These are phyloP conservation scores for Urtica urens DNA, from an alignment of 306 rosid genomes.

Conservation along the genomic window DNA sequence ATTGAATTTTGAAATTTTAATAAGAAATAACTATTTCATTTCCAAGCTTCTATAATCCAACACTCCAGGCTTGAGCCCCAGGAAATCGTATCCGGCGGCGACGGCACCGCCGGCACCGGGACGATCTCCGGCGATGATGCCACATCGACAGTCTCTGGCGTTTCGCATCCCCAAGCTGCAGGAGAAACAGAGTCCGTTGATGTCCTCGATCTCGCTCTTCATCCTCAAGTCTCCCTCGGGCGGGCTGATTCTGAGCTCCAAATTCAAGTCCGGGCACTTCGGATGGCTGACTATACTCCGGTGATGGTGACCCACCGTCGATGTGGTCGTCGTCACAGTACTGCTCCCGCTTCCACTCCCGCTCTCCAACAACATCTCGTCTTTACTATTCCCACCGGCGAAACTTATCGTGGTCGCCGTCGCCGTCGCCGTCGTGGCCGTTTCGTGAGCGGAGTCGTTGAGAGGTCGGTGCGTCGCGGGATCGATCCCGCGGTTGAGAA, in stretches of 20 bases:
- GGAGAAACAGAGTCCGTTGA: slow-evolving; percentile 25
- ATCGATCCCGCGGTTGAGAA: slow-evolving; percentile 82
- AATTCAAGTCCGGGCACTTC: slow-evolving; percentile 70
- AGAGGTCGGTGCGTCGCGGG: slow-evolving; percentile 78
- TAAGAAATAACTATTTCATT: slow-evolving; percentile 35
- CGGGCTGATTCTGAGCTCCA: slow-evolving; percentile 80
- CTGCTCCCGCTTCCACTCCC: neutral
- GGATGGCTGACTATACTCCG: slow-evolving; percentile 19
- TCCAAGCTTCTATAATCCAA: slow-evolving; percentile 82
- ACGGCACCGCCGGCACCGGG: slow-evolving; percentile 3
- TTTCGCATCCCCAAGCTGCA: slow-evolving; percentile 46
- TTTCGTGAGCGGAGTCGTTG: slow-evolving; percentile 31
- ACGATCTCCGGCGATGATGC: slow-evolving; percentile 11
- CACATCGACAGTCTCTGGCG: slow-evolving; percentile 40
- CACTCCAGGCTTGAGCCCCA: slow-evolving; percentile 58
- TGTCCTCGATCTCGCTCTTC: slow-evolving; percentile 17
- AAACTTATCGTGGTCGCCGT: slow-evolving; percentile 40
- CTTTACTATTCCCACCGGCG: slow-evolving; percentile 35
- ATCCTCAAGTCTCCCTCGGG: slow-evolving; percentile 36
- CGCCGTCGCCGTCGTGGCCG: slow-evolving; percentile 13
- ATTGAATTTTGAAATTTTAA: too few relatives aligned
- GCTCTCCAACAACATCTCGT: slow-evolving; percentile 25
- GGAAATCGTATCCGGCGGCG: slow-evolving; percentile 60
- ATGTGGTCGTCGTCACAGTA: neutral
- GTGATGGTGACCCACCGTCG: too few relatives aligned